phyloP scores from a whole-genome alignment of 495 filamentous ascomycete genomes.

The Penicillium diatomitis region DNA sequence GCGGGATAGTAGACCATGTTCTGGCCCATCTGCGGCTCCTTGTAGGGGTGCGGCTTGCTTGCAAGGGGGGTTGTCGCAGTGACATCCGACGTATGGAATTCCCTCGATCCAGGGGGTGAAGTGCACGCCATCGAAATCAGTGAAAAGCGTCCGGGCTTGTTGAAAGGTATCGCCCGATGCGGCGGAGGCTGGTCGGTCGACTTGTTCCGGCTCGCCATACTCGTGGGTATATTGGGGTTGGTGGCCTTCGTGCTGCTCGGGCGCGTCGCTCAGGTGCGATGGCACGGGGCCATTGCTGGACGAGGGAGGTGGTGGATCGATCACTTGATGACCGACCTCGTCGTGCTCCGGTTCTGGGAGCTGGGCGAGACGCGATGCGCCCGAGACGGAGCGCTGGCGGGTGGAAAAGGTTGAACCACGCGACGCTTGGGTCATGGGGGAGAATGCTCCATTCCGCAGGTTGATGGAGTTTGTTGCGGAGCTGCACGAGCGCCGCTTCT shows the following conservation, averaged over 20 bases:
- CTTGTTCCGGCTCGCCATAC: slow-evolving; percentile 10
- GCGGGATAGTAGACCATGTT: slow-evolving; percentile 93
- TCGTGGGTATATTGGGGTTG: slow-evolving; percentile 13
- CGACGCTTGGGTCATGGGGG: slow-evolving; percentile 59
- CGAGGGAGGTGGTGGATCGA: slow-evolving; percentile 12
- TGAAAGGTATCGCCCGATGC: slow-evolving; percentile 62
- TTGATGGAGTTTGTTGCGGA: slow-evolving; percentile 55
- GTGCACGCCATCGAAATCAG: slow-evolving; percentile 92
- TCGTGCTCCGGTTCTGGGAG: slow-evolving; percentile 42
- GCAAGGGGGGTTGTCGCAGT: slow-evolving; percentile 31
- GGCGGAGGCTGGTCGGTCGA: slow-evolving; percentile 35
- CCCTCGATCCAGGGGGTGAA: slow-evolving; percentile 41
- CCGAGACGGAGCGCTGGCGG: slow-evolving; percentile 51
- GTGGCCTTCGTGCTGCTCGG: slow-evolving; percentile 6
- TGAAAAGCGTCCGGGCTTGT: slow-evolving; percentile 63
- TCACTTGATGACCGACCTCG: slow-evolving; percentile 27
- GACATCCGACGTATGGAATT: slow-evolving; percentile 27
- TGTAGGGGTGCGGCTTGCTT: slow-evolving; percentile 48
- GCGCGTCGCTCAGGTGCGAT: slow-evolving; percentile 17
- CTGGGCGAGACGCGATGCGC: slow-evolving; percentile 39
- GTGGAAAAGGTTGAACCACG: slow-evolving; percentile 50
- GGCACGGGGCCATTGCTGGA: slow-evolving; percentile 17
- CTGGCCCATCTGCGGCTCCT: slow-evolving; percentile 55
- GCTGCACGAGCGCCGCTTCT: slow-evolving; percentile 48
- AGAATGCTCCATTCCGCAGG: slow-evolving; percentile 67